Percentiles rank a stretch among this genome's conserved stretches.
Conservation (phyloP, 805 yeast species). For the Phaffomyces antillensis region DNA sequence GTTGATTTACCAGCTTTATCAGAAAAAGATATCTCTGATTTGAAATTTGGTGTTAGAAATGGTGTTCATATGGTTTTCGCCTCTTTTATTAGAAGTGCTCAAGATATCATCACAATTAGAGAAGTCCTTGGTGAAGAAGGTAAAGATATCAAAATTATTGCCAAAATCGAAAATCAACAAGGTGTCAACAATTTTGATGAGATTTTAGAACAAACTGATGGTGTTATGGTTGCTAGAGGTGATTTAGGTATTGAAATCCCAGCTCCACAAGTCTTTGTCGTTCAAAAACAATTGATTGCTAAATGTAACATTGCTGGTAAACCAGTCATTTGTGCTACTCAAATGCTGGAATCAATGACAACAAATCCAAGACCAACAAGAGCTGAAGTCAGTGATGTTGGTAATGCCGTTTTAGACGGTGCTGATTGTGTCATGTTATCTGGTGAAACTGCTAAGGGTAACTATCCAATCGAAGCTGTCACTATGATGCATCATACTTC, state of each 20-base stretch:
- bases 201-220: slow-evolving; percentile 89
- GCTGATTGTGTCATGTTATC: slow-evolving; percentile 99
- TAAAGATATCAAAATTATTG: slow-evolving; percentile 89
- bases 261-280: slow-evolving; percentile 97
- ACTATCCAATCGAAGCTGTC: slow-evolving; percentile 96
- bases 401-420: slow-evolving; percentile 98
- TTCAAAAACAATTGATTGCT: slow-evolving; percentile 97
- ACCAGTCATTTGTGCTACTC: slow-evolving; percentile 99
- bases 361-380: slow-evolving; percentile 99
- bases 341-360: slow-evolving; percentile 99
- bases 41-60: slow-evolving; percentile 94
- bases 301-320: slow-evolving; percentile 99
- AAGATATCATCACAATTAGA: slow-evolving; percentile 87
- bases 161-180: slow-evolving; percentile 98
- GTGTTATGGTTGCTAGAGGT: slow-evolving; percentile 99
- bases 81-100: slow-evolving; percentile 92
- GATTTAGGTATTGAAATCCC: slow-evolving; percentile 99
- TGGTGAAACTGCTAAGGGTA: slow-evolving; percentile 99
- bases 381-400: slow-evolving; percentile 99
- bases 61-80: slow-evolving; percentile 98
- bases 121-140: slow-evolving; percentile 96
- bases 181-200: slow-evolving; percentile 99
- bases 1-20: slow-evolving; percentile 97
- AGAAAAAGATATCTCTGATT: slow-evolving; percentile 92
- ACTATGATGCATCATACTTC: slow-evolving; percentile 98